Base-by-base conservation (phyloP, 768 basidiomycete species). In the Tephrocybe sp. region DNA sequence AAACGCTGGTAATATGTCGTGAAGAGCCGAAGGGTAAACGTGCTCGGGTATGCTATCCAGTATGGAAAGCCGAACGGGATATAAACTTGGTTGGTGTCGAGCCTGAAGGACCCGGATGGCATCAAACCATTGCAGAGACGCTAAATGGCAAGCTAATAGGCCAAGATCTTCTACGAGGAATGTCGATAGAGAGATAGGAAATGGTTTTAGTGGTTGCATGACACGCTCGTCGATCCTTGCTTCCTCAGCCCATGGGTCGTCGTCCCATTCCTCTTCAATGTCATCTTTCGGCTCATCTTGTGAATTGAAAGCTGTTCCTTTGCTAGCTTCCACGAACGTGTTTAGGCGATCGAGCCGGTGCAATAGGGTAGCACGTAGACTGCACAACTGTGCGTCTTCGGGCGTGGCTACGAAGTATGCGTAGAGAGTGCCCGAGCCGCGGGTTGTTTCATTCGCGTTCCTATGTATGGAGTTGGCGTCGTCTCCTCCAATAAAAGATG, bases 1-100 rank as follows among this genome's bases (percentile, higher is more conserved):
- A 50, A 83, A 72, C 0, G 70, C 66, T 25, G 91, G 91, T 16
- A 93, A 77, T 21, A 93, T 54, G 24, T 76, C 74, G 25, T 70
- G 70, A 62, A 79, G 90, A 18, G 76, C 69, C 1, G 77, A 72
- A 2, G 93, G 88, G 42, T 82, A 73, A 8, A 76, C 69, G 66
- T 91, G 82, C 57, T 83, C 80, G 25, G 95, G 92, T 48, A 97
- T 78, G 48, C 73, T 74, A 46, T 87, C 79, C 45, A 94, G 72
- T 42, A 97, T 77, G 24, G 65, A 57, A 59, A 88, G 76, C 18
- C 94, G 87, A 58, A 70, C 77, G 2, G 87, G 84, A 77, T 82
- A 88, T 25, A 97, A 67, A 22, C 64, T 57, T 8, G 61, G 37
- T n/a, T 65, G 63, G 62, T 93, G 88, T 44, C 78, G 78, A 25